Evolutionary conservation across 805 yeast species (phyloP), one percentile per base, ranked within the genome.

Genomic region (Kodamaea kaohsiungensis): DNA sequence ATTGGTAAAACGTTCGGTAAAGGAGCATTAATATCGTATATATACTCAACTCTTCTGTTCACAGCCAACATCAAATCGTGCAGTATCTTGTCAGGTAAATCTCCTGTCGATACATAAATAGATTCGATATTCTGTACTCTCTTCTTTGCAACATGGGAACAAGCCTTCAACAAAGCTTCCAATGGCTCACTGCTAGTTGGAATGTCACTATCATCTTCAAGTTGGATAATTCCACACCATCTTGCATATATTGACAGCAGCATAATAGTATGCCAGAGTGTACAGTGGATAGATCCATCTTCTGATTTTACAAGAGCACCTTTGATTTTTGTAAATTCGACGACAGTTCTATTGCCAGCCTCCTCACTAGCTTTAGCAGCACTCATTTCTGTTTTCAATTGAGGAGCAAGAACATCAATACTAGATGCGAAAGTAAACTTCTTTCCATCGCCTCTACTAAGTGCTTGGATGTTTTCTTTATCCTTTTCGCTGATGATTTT

Each of bases 1-100:
- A 72, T 70, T 7, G 80, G 80, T 52, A 72, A 65, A 10, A 66
- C 49, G 8, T 33, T 46, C 6, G 48, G 48, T 12, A 16, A 25
- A 3, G 49, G 30, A 35, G 25, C 49, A 18, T 16, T 12, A 15
- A 37, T 13, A 35, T 37, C 43, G 16, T 47, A 15, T 2, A 16
- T 7, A 40, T 40, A 40, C 18, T 40, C 45, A 12, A 40, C 45
- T 40, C 45, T 40, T 17, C 45, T 40, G 45, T 40, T 38, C 25
- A 30, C 10, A 10, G 38, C 37, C 43, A 47, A 12, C 39, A 18
- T 17, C 15, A 17, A 10, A 39, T 27, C 42, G 7, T 30, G 30
- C 16, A 8, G 19, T 7, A 30, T 7, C 33, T 13, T 17, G 27
- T 49, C 12, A 8, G 30, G 42, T 27, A 38, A 42, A 33, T 49